These are phyloP conservation scores for Ambrosia hybrid DNA, from an alignment of 140 eudicot species.

Conservation along the genomic window DNA sequence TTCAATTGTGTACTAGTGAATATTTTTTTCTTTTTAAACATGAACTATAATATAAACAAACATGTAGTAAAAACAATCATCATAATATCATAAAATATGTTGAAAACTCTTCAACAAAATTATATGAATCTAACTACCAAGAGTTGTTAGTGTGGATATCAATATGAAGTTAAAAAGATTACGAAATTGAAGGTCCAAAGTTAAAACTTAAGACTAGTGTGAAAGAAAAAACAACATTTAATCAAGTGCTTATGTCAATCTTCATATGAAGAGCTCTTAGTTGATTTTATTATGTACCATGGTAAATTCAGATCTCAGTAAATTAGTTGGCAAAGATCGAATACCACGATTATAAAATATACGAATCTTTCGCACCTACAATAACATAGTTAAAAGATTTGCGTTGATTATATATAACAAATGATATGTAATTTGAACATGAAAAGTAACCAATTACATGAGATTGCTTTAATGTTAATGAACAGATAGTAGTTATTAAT, in stretches of 20 bases:
- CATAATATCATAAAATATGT: too few species aligned
- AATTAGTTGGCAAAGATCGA: too few species aligned
- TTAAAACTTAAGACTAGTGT: background rate
- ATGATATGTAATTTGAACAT: background rate
- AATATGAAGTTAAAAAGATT: background rate
- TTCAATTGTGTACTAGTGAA: too few species aligned
- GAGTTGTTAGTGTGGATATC: background rate
- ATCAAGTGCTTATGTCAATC: background rate
- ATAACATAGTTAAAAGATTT: too few species aligned
- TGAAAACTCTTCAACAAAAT: background rate
- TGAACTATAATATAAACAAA: too few species aligned
- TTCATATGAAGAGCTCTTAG: background rate
- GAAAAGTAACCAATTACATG: background rate
- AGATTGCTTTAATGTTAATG: too few species aligned
- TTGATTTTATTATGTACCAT: too few species aligned
- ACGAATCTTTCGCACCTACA: background rate
- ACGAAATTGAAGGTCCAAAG: background rate
- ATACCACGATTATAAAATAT: too few species aligned
- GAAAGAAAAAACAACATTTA: background rate
- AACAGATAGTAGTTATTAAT: background rate
- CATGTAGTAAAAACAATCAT: too few species aligned
- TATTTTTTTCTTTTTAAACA: too few species aligned
- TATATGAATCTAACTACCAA: background rate
- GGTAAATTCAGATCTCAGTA: too few species aligned
- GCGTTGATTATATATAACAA: background rate